Base-by-base conservation (phyloP, 345 rosid species). In the Citrus medica region DNA sequence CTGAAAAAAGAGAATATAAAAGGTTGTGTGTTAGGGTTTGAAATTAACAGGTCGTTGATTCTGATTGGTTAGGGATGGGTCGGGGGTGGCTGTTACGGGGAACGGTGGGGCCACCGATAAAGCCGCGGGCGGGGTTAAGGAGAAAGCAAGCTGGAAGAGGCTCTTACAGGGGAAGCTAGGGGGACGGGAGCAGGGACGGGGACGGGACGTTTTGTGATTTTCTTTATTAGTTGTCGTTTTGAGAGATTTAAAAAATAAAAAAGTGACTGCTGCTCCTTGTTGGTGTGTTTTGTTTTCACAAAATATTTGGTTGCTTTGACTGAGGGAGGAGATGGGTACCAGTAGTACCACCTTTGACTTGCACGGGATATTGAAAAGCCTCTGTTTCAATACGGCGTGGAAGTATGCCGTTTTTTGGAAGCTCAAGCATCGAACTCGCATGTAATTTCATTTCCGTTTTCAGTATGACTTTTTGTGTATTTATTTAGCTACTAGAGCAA, bases 71-170 rank as follows among this genome's bases (percentile, higher is more conserved):
- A 87, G 98, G 89, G 85, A 95, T 95, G 98, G 95, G 94, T 75
- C 87, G 80, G 85, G 88, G 89, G 86, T 87, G 90, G 78, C 83
- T 95, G 73, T 84, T 94, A 75, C 89, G 87, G 87, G 91, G 87
- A 63, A 92, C 94, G 74, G 92, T 89, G 79, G 97, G 95, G 78
- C 98, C 94, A 70, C 93, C 95, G 70, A 87, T 92, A 85, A 93
- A 93, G 78, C 91, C 90, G 75, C 86, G 94, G 73, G 94, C 96
- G 19, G 98, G 94, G 76, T 87, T 95, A 73, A 83, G 97, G 88
- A 92, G 94, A 71, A 90, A 95, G 66, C 98, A 95, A 84, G 98
- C 98, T 10, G 98, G 98, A 33, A 85, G 98, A 92, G 98, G 98
- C 74, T 93, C 98, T 19, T 95, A 95, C 80, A 85, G 98, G 84